A percentile compares a stretch with the other conserved stretches of the same genome.
phyloP scores from a whole-genome alignment of 2,329 filamentous ascomycete genomes.

The Aurifilum marmelostoma region DNA sequence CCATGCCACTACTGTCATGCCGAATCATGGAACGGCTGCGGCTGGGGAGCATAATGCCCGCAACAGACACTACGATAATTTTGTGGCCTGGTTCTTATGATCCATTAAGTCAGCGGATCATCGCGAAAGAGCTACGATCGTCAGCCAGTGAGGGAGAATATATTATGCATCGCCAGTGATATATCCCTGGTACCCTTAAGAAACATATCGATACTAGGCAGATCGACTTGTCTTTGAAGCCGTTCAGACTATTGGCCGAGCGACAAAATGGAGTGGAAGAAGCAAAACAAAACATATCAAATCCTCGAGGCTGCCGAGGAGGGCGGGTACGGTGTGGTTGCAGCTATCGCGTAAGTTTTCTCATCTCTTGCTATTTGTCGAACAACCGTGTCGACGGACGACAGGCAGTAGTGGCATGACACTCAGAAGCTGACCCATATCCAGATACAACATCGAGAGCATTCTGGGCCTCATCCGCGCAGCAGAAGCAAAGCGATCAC shows the following conservation, averaged over 20 bases:
- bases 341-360: slow-evolving; percentile 22
- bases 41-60: neutral
- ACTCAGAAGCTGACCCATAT: neutral
- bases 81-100: neutral
- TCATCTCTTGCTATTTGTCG: neutral
- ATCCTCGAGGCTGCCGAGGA: slow-evolving; percentile 27
- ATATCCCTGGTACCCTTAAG: neutral
- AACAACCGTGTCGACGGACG: too few relatives aligned
- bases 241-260: too few relatives aligned
- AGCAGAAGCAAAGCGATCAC: slow-evolving; percentile 58
- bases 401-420: too few relatives aligned
- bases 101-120: neutral
- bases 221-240: neutral
- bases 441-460: slow-evolving; percentile 65
- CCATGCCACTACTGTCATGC: neutral
- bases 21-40: neutral
- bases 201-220: neutral
- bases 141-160: neutral
- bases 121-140: neutral
- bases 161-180: neutral
- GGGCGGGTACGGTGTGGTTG: slow-evolving; percentile 25
- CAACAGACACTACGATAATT: neutral
- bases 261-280: slow-evolving; percentile 27
- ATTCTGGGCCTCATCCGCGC: slow-evolving; percentile 56
- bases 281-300: slow-evolving; percentile 24